phyloP scores from a whole-genome alignment of 371 early-diverging fungal species.

The Syncephalis fuscata region DNA sequence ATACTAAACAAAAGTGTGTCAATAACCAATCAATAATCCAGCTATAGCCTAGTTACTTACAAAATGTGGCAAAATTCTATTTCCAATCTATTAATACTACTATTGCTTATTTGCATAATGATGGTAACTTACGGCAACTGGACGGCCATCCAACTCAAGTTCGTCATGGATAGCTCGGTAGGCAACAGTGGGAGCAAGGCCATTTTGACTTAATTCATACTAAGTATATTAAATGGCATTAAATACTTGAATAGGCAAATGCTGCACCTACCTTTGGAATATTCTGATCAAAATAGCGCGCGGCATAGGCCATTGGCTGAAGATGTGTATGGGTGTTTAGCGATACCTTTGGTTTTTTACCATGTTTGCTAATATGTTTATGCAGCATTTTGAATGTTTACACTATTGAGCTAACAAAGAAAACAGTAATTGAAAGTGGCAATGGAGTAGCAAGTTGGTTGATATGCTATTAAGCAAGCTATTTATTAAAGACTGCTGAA shows the following conservation, averaged over 20 bases:
- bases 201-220: constrained; percentile 18
- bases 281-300: not conserved
- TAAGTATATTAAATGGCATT: constrained; percentile 9
- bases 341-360: no score
- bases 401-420: no score
- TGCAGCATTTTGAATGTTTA: no score
- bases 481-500: no score
- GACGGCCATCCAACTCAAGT: constrained; percentile 40
- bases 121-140: constrained; percentile 31
- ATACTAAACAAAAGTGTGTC: constrained; percentile 18
- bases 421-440: no score
- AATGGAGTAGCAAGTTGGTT: no score
- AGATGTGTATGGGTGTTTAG: not conserved
- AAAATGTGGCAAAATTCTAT: no score
- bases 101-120: constrained; percentile 18
- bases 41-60: no score
- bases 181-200: constrained; percentile 22
- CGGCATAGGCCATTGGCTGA: constrained; percentile 1
- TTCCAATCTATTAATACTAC: not conserved
- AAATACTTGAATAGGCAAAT: not conserved
- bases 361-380: no score
- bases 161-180: constrained; percentile 44
- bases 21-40: not conserved
- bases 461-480: no score
- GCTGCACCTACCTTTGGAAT: constrained; percentile 2